phyloP scores from a whole-genome alignment of 2,329 filamentous ascomycete species.

The Byssochlamys sp. region DNA sequence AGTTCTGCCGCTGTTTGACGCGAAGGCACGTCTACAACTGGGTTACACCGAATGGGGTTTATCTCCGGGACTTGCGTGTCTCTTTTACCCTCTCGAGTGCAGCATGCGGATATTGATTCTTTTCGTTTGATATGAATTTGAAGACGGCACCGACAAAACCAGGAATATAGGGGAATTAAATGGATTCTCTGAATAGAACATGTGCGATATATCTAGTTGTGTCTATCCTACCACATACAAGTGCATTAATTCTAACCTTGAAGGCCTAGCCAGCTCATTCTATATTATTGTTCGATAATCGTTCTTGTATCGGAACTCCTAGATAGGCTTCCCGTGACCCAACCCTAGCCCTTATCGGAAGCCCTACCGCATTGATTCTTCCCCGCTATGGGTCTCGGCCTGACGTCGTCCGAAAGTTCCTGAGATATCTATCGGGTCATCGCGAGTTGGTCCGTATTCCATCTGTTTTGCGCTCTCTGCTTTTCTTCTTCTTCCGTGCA shows the following conservation, averaged over 20 bases:
- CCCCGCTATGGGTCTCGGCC: neutral
- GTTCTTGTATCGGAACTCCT: too few species aligned
- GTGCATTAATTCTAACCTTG: too few species aligned
- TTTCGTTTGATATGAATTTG: neutral
- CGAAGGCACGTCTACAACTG: neutral
- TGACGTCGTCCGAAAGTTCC: neutral
- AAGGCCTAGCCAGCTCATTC: too few species aligned
- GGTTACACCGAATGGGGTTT: neutral
- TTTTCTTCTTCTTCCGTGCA: neutral
- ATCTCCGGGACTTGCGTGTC: neutral
- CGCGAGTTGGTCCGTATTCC: neutral
- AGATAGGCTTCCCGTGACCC: neutral
- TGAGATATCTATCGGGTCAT: neutral
- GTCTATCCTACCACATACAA: too few species aligned
- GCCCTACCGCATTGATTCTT: neutral
- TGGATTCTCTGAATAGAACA: neutral
- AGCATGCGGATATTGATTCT: neutral
- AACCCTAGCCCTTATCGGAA: neutral
- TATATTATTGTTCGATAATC: too few species aligned
- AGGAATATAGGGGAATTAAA: neutral
- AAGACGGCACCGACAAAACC: neutral
- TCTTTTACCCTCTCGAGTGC: neutral
- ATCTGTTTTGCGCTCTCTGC: neutral
- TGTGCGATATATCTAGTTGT: neutral
- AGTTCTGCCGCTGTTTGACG: neutral